Evolutionary conservation across 2,329 filamentous ascomycete species (phyloP).

Genomic region (Rosellinia necatrix): DNA sequence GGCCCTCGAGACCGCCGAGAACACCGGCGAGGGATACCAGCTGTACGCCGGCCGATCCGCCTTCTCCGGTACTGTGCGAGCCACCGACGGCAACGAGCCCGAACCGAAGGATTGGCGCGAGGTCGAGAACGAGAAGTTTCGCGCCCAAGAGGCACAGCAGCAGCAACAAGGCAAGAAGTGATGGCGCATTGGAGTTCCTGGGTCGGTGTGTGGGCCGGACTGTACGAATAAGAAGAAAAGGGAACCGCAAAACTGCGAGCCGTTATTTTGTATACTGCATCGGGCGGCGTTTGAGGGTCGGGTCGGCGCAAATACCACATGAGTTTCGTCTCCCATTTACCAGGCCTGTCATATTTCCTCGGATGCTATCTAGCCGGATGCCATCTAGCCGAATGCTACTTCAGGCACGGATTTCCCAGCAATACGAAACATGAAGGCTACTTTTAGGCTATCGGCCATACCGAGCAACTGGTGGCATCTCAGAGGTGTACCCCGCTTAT

Average conservation of each 20-base stretch:
- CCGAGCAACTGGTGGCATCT: no score
- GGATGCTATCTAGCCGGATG: background rate
- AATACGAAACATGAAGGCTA: background rate
- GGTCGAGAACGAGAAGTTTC: constrained; percentile 66
- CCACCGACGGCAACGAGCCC: constrained; percentile 70
- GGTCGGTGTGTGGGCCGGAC: background rate
- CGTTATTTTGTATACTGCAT: constrained; percentile 32
- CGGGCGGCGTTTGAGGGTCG: constrained; percentile 37
- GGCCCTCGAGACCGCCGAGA: constrained; percentile 64
- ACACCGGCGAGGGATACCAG: constrained; percentile 64
- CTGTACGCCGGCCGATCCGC: constrained; percentile 79
- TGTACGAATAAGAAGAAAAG: constrained; percentile 15
- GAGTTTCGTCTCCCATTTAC: constrained; percentile 4
- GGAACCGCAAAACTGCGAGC: background rate
- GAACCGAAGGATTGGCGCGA: constrained; percentile 66
- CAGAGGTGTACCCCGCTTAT: no score
- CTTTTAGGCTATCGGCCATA: no score
- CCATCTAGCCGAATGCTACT: background rate
- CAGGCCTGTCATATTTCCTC: background rate
- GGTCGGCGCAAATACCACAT: constrained; percentile 21
- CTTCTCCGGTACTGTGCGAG: constrained; percentile 66
- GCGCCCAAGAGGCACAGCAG: constrained; percentile 41
- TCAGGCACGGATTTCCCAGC: background rate
- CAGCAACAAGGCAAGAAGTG: constrained; percentile 34
- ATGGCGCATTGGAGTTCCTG: background rate